Evolutionary conservation across 371 early-diverging fungal genomes (phyloP).

Genomic region (Furculomyces boomerangus): DNA sequence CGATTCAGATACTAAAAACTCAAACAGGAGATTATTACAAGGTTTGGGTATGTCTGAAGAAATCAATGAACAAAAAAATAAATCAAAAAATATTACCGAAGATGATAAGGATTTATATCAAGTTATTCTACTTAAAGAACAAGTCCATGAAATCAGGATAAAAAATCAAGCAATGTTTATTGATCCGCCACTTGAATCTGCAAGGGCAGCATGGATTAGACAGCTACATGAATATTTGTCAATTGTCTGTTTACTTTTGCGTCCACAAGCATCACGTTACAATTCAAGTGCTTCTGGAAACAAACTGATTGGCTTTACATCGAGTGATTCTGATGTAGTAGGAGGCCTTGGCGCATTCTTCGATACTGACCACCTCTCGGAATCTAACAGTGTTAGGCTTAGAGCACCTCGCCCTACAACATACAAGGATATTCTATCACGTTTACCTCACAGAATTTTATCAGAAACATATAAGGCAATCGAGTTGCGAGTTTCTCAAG

Average conservation of each 20-base stretch:
- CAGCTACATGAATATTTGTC: conserved; percentile 89
- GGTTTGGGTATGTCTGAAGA: conserved; percentile 26
- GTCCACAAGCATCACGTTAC: conserved; percentile 80
- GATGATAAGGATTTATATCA: background rate
- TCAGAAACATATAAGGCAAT: conserved; percentile 65
- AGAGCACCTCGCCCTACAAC: conserved; percentile 11
- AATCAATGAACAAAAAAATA: conserved; percentile 7
- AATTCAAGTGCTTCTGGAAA: conserved; percentile 22
- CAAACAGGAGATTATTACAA: conserved; percentile 30
- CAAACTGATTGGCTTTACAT: background rate
- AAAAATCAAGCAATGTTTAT: conserved; percentile 89
- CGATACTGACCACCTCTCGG: conserved; percentile 10
- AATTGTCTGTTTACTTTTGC: conserved; percentile 50
- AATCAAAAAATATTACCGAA: conserved; percentile 7
- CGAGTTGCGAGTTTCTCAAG: conserved; percentile 59
- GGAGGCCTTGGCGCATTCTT: conserved; percentile 2
- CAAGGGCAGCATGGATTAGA: conserved; percentile 70
- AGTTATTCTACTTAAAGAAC: conserved; percentile 38
- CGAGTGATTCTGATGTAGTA: background rate
- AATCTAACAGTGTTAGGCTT: conserved; percentile 20
- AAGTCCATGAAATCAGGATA: conserved; percentile 70
- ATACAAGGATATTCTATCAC: conserved; percentile 54
- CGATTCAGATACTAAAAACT: conserved; percentile 26
- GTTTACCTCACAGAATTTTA: conserved; percentile 46
- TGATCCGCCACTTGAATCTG: conserved; percentile 88